phyloP scores from a whole-genome alignment of 495 filamentous ascomycete species.

The Penicillium crystallinum region DNA sequence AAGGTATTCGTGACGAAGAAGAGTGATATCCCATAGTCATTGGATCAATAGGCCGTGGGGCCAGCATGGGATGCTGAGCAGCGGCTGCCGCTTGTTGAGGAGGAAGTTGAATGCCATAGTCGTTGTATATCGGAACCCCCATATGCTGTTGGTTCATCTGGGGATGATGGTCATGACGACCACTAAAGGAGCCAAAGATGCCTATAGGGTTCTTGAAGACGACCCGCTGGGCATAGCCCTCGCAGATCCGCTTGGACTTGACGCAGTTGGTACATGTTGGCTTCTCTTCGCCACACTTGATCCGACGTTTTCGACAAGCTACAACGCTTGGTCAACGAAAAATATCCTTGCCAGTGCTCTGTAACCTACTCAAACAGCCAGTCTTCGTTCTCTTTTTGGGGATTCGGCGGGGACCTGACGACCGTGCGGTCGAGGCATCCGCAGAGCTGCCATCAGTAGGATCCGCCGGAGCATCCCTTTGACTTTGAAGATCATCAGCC shows the following conservation, averaged over 20 bases:
- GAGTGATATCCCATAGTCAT: slow-evolving; percentile 11
- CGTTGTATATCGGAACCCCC: slow-evolving; percentile 16
- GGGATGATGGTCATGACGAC: slow-evolving; percentile 14
- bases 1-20: neutral
- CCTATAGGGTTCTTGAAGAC: slow-evolving; percentile 87
- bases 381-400: slow-evolving; percentile 83
- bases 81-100: slow-evolving; percentile 28
- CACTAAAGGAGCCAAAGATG: slow-evolving; percentile 41
- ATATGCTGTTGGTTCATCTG: slow-evolving; percentile 20
- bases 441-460: neutral
- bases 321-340: slow-evolving; percentile 12
- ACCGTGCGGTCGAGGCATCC: slow-evolving; percentile 11
- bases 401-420: slow-evolving; percentile 18
- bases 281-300: slow-evolving; percentile 95
- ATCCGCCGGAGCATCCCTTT: neutral
- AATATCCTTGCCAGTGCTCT: neutral
- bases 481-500: neutral
- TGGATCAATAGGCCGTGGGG: slow-evolving; percentile 25
- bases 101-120: slow-evolving; percentile 15
- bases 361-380: slow-evolving; percentile 80
- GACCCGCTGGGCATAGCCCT: slow-evolving; percentile 90
- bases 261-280: slow-evolving; percentile 89
- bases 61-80: slow-evolving; percentile 31
- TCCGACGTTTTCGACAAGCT: slow-evolving; percentile 92
- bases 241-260: slow-evolving; percentile 89